phyloP scores from a whole-genome alignment of 2,329 filamentous ascomycete genomes.

The Ophidiomyces ophidiicola region DNA sequence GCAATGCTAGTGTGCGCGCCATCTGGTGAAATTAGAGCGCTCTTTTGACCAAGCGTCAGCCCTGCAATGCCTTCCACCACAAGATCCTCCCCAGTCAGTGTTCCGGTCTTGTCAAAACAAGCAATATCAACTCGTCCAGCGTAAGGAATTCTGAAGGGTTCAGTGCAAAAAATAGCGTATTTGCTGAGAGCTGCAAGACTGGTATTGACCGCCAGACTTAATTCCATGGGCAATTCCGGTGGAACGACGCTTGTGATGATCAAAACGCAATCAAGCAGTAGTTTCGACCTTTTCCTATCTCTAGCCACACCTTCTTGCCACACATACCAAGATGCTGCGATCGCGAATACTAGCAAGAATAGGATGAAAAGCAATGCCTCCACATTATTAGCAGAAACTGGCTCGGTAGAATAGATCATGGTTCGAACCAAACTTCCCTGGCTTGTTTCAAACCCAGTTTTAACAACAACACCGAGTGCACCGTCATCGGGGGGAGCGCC shows the following conservation, averaged over 20 bases:
- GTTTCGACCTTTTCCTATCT: constrained; percentile 93
- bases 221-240: constrained; percentile 96
- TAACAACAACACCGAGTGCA: constrained; percentile 84
- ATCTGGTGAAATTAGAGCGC: constrained; percentile 58
- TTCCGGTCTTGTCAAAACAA: constrained; percentile 98
- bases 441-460: constrained; percentile 97
- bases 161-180: constrained; percentile 95
- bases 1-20: constrained; percentile 73
- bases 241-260: constrained; percentile 97
- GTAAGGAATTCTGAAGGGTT: constrained; percentile 95
- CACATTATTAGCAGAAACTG: constrained; percentile 94
- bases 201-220: constrained; percentile 94
- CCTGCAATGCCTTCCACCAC: constrained; percentile 96
- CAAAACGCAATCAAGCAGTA: constrained; percentile 90
- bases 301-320: constrained; percentile 92
- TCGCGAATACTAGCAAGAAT: constrained; percentile 88
- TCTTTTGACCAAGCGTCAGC: constrained; percentile 57
- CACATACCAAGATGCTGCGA: constrained; percentile 97
- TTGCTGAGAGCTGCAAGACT: constrained; percentile 88
- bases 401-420: constrained; percentile 99
- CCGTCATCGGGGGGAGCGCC: constrained; percentile 81
- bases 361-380: constrained; percentile 96
- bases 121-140: constrained; percentile 91
- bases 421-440: constrained; percentile 95
- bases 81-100: constrained; percentile 87